Conservation (phyloP, 2,329 filamentous ascomycete species). For the Botrytis pseudocinerea region DNA sequence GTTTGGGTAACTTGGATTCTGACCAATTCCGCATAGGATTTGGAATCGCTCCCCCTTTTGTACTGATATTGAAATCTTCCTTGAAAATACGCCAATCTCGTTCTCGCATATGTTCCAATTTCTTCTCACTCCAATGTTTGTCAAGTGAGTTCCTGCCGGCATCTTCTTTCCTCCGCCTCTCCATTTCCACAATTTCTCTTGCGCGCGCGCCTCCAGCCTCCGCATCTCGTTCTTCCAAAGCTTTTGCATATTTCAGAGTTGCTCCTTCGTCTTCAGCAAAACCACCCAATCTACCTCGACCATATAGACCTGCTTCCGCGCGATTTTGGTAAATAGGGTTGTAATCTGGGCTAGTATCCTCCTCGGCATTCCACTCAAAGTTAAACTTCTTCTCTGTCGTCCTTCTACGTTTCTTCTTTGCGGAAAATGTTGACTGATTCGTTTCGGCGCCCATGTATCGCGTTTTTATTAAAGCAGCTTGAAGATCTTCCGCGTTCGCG, state of each 20-base stretch:
- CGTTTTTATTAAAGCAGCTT: conserved; percentile 72
- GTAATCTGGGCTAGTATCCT: conserved; percentile 84
- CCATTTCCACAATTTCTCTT: conserved; percentile 80
- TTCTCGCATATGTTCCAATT: conserved; percentile 89
- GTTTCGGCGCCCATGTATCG: conserved; percentile 91
- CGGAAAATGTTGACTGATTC: conserved; percentile 85
- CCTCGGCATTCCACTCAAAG: conserved; percentile 94
- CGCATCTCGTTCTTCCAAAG: conserved; percentile 71
- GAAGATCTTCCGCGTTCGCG: conserved; percentile 58
- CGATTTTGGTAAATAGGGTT: conserved; percentile 76
- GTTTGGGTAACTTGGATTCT: conserved; percentile 77
- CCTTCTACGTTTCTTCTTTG: conserved; percentile 90
- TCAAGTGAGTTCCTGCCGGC: conserved; percentile 74
- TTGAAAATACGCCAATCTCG: conserved; percentile 99
- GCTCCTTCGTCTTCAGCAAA: conserved; percentile 62
- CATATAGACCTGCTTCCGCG: conserved; percentile 68
- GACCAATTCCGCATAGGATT: conserved; percentile 95
- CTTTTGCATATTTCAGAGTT: conserved; percentile 60
- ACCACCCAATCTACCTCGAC: conserved; percentile 65
- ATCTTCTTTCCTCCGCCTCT: conserved; percentile 72
- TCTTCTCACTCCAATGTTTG: conserved; percentile 96
- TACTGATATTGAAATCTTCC: conserved; percentile 95
- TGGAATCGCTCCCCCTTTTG: conserved; percentile 87
- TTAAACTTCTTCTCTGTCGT: conserved; percentile 98
- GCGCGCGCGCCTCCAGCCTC: conserved; percentile 78